These are phyloP conservation scores for Phytophthora pisi DNA, from an alignment of 352 stramenopile genomes.

Conservation along the genomic window DNA sequence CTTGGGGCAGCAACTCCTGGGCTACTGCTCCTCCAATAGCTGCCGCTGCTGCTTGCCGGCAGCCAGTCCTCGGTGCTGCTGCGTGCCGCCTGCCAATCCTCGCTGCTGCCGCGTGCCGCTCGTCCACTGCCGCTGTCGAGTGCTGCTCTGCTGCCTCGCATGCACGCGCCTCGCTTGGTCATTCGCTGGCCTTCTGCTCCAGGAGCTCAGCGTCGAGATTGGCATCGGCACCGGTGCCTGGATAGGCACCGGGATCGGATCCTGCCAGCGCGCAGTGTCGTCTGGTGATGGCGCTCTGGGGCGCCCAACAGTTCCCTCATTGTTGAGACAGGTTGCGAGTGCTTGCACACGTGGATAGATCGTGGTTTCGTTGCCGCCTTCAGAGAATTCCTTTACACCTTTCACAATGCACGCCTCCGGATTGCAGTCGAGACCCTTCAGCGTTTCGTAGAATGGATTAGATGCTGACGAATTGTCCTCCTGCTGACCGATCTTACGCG, in stretches of 20 bases:
- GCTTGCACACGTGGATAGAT: conserved; percentile 20
- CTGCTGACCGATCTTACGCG: background rate
- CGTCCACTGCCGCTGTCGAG: background rate
- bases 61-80: background rate
- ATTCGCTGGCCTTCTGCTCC: background rate
- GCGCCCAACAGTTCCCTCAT: background rate
- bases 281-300: background rate
- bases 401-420: background rate
- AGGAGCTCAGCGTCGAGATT: background rate
- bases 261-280: background rate
- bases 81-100: background rate
- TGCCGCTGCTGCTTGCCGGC: background rate
- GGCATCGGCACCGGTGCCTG: background rate
- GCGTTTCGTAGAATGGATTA: background rate
- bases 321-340: conserved; percentile 16
- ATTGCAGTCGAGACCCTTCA: background rate
- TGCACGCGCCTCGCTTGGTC: background rate
- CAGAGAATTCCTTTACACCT: background rate
- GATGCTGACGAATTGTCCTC: conserved; percentile 9
- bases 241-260: background rate
- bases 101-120: background rate
- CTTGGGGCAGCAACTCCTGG: background rate
- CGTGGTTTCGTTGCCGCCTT: background rate
- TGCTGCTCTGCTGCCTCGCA: background rate
- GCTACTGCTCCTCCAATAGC: background rate